Evolutionary conservation across 2,329 filamentous ascomycete species (phyloP), one percentile per base, ranked within the genome.

Genomic region (Fusarium chlamydosporum): DNA sequence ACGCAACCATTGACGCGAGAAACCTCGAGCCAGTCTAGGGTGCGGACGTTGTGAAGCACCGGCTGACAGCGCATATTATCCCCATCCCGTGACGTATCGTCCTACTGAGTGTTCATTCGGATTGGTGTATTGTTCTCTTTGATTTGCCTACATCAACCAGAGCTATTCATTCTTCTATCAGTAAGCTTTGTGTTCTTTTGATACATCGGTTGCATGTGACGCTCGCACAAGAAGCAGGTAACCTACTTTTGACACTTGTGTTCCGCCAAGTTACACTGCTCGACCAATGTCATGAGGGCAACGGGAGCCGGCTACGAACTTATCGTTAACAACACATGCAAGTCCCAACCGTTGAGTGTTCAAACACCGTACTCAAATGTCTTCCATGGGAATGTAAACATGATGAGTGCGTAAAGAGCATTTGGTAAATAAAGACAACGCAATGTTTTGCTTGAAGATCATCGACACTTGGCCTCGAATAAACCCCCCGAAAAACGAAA

Each of bases 21-120:
- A 50, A 48, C 27, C 48, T 53, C 38, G 46, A 53, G 23, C 50
- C 50, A 67, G 48, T 35, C 52, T 54, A 52, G 64, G 62, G 51
- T 45, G 33, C n/a, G 38, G 34, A 48, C 53, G 58, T 52, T 31
- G 41, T 70, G 37, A 42, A 70, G 57, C 34, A 27, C 52, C 46
- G 33, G 41, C 46, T 60, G 53, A 67, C 67, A 67, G 55, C 53
- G 47, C 62, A 70, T 60, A 34, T 48, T 35, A 18, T 54, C 37
- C 54, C 37, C 47, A 29, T 70, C 67, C 57, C 58, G 62, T 67
- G 67, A 70, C 40, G 38, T 37, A 56, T 47, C 31, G 50, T 43
- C 46, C 46, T 56, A 64, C 62, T 15, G 50, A 12, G 34, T 47
- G 31, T 23, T 16, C 46, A 42, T 59, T 20, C 50, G 29, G 26